A percentile compares a stretch with the other conserved stretches of the same genome.
phyloP scores from a whole-genome alignment of 306 rosid species.

The Cajanus cajan region DNA sequence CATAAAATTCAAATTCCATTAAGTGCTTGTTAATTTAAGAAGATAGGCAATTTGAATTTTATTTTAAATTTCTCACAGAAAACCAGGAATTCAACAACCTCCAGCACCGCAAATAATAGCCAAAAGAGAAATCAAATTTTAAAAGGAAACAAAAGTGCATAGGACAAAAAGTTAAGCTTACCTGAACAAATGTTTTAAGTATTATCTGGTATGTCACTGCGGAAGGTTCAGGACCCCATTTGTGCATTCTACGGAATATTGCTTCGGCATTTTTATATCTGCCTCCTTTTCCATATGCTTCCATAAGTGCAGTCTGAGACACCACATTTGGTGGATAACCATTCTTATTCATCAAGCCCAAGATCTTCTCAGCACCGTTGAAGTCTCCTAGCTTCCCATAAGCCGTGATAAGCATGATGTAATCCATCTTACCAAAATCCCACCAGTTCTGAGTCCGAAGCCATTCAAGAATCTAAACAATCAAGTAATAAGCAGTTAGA shows the following conservation, averaged over 20 bases:
- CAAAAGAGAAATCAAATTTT: neutral
- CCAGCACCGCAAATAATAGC: neutral
- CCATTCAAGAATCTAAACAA: slow-evolving; percentile 86
- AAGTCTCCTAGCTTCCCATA: slow-evolving; percentile 89
- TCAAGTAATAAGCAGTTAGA: neutral
- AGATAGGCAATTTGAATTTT: neutral
- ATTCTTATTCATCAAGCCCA: slow-evolving; percentile 69
- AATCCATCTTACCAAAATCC: slow-evolving; percentile 89
- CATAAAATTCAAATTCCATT: neutral
- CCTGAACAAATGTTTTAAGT: slow-evolving; percentile 81
- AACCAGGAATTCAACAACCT: neutral
- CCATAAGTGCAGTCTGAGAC: slow-evolving; percentile 95
- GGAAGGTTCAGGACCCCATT: slow-evolving; percentile 90
- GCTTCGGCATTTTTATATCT: slow-evolving; percentile 83
- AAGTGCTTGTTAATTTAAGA: neutral
- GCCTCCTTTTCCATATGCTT: slow-evolving; percentile 91
- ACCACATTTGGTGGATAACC: slow-evolving; percentile 72
- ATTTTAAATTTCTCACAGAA: neutral
- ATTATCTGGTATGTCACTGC: slow-evolving; percentile 85
- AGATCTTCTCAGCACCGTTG: slow-evolving; percentile 70
- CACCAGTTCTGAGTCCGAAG: slow-evolving; percentile 83
- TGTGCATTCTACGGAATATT: slow-evolving; percentile 86
- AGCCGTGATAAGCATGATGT: slow-evolving; percentile 86
- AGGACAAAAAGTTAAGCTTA: slow-evolving; percentile 25
- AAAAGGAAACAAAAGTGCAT: neutral